Conservation (phyloP, 2,329 filamentous ascomycete genomes). For the Xylaria sp. region DNA sequence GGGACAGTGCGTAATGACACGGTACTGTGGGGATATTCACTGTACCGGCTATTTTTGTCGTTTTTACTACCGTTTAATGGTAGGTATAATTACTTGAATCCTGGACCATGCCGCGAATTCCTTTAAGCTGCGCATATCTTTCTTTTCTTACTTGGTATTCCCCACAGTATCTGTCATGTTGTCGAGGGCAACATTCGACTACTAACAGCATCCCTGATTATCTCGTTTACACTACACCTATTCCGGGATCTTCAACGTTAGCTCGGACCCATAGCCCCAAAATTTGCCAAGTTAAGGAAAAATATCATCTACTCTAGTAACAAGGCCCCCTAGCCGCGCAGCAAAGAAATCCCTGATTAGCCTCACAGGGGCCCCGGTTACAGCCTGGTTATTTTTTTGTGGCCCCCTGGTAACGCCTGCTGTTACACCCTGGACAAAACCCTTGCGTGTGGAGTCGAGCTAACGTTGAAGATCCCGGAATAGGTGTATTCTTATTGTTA, state of each 20-base stretch:
- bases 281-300: no score
- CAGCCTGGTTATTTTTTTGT: no score
- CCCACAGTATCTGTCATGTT: constrained; percentile 10
- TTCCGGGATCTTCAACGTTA: no score
- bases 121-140: constrained; percentile 6
- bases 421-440: no score
- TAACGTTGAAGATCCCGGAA: no score
- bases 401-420: no score
- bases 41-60: constrained; percentile 27
- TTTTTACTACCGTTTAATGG: not conserved
- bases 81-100: constrained; percentile 1
- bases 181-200: not conserved
- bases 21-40: constrained; percentile 20
- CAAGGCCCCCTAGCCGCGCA: no score
- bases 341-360: no score
- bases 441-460: no score
- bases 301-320: no score
- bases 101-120: constrained; percentile 11
- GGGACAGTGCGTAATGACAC: constrained; percentile 13
- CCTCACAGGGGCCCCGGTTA: no score
- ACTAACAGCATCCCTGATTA: constrained; percentile 4
- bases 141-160: not conserved
- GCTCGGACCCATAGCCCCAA: no score
- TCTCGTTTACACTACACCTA: constrained; percentile 15
- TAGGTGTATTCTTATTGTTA: not conserved